Evolutionary conservation across 169 alveolate species (phyloP).

Genomic region (Babesia bigemina): DNA sequence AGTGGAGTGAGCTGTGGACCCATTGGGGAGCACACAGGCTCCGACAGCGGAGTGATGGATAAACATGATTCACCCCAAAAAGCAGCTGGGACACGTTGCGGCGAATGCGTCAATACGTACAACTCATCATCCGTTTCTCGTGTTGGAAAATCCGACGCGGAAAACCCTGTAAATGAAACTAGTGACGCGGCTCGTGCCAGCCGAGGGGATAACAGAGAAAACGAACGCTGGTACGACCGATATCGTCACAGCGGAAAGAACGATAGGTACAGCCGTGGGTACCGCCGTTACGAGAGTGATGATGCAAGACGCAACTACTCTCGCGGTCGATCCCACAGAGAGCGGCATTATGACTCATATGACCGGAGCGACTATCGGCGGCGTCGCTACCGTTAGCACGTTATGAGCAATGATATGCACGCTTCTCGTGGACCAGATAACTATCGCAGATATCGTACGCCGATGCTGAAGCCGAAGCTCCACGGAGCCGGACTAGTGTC

Average conservation of each 20-base stretch:
- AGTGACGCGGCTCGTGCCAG: background rate
- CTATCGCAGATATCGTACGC: no score
- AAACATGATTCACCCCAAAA: background rate
- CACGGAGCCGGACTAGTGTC: no score
- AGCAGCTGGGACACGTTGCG: background rate
- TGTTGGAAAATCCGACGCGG: no score
- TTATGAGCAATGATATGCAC: no score
- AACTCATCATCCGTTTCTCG: background rate
- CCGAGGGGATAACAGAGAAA: background rate
- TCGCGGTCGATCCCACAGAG: background rate
- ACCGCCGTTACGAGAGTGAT: background rate
- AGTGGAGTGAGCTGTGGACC: constrained; percentile 1
- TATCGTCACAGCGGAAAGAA: background rate
- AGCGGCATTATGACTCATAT: background rate
- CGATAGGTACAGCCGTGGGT: background rate
- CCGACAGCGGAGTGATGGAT: background rate
- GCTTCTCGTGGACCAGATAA: no score
- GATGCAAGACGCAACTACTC: background rate
- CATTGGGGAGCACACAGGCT: background rate
- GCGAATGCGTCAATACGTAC: no score
- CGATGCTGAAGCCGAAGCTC: no score
- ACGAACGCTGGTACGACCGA: background rate
- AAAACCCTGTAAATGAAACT: background rate
- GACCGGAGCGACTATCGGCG: background rate
- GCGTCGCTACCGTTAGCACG: background rate